Base-by-base conservation (phyloP, 169 alveolate species). In the Plasmodium ovale region DNA sequence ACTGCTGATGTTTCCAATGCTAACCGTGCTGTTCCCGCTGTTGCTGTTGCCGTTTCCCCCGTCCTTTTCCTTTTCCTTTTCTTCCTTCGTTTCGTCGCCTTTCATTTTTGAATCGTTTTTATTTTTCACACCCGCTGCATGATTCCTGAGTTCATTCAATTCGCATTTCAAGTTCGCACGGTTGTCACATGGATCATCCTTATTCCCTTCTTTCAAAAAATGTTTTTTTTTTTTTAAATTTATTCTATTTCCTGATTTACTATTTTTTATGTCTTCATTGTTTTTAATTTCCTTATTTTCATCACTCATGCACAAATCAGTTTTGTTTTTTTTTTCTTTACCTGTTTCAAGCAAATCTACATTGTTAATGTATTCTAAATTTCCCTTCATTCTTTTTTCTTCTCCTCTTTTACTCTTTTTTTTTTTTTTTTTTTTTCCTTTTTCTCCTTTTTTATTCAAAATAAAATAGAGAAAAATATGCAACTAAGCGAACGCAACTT, bases 341-440 rank as follows among this genome's bases (percentile, higher is more conserved):
- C 56, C 73, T 23, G 27, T 39, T 25, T 73, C 73, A 39, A 21
- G 47, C 23, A 35, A 23, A 39, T 73, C 62, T 19, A 54, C 19
- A 49, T 59, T 60, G 31, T 59, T 59, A 73, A 58, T 44, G 49
- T 64, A 58, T 56, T 73, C 87, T 5, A 60, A 49, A 60, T 59
- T 73, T 58, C 59, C 62, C 27, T 58, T 73, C 87, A 73, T 73
- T 73, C 21, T 60, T 73, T 73, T 65, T 65, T 16, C 33, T 71
- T 51, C 33, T 59, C 33, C 53, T 71, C 68, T 29, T 71, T 53
- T 31, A 49, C 44, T 39, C 35, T 33, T 64, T 29, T 64, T 62
- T 2, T 64, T 64, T 64, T 64, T 33, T 35, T 64, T 16, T 64
- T 33, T 64, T 33, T 64, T 33, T 14, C n/a, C n/a, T 51, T 51